Evolutionary conservation across 2,329 filamentous ascomycete species (phyloP).

Genomic region (Thielaviopsis ethacetica): DNA sequence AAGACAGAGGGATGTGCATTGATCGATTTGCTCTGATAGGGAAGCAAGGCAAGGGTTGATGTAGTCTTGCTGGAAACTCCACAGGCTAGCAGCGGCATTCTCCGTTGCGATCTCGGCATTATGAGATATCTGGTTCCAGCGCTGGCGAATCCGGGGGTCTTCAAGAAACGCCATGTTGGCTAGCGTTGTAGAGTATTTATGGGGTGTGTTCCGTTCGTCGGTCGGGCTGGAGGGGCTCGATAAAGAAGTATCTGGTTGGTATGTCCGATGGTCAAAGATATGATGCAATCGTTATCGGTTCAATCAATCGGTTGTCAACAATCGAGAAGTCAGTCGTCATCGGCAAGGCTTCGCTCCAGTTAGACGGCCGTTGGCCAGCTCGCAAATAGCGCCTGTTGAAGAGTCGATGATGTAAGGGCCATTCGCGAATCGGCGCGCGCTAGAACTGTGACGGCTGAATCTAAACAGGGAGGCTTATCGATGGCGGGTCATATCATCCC

Average conservation of each 20-base stretch:
- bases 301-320: neutral
- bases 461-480: neutral
- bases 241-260: neutral
- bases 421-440: neutral
- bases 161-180: constrained; percentile 43
- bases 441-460: neutral
- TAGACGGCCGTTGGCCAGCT: neutral
- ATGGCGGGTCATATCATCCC: neutral
- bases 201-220: too few relatives aligned
- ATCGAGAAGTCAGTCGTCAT: neutral
- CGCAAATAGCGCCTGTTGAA: neutral
- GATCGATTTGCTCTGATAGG: constrained; percentile 49
- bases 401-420: neutral
- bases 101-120: constrained; percentile 85
- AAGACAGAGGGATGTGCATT: constrained; percentile 54
- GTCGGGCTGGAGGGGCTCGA: neutral
- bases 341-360: neutral
- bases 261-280: neutral
- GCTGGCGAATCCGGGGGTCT: constrained; percentile 81
- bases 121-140: constrained; percentile 81
- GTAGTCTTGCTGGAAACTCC: constrained; percentile 75
- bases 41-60: constrained; percentile 64
- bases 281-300: neutral
- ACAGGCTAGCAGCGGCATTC: constrained; percentile 79
- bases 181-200: neutral